phyloP scores from a whole-genome alignment of 805 yeast species.

The Candida succiphila region DNA sequence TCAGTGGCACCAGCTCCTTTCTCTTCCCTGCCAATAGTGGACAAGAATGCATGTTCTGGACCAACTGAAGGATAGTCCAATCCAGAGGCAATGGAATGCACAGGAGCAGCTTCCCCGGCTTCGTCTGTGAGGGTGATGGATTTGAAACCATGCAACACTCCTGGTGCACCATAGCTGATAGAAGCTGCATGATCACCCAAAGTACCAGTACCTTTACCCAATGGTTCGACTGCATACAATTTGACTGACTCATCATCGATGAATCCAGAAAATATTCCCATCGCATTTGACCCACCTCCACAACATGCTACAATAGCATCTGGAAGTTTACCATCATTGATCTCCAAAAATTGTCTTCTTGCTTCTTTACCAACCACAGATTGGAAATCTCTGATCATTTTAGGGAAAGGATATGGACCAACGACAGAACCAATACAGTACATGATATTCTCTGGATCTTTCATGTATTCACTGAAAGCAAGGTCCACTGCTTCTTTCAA shows the following conservation, averaged over 20 bases:
- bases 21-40: slow-evolving; percentile 4
- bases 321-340: slow-evolving; percentile 3
- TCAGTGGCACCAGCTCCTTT: slow-evolving; percentile 5
- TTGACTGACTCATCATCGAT: slow-evolving; percentile 7
- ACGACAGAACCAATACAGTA: slow-evolving; percentile 8
- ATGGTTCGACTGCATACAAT: slow-evolving; percentile 7
- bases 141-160: slow-evolving; percentile 6
- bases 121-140: slow-evolving; percentile 2
- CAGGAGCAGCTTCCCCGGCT: slow-evolving; percentile 4
- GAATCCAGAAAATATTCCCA: slow-evolving; percentile 6
- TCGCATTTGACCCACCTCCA: slow-evolving; percentile 9
- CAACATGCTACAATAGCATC: slow-evolving; percentile 8
- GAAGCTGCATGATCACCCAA: slow-evolving; percentile 7
- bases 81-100: slow-evolving; percentile 6
- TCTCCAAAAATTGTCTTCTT: slow-evolving; percentile 4
- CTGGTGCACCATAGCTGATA: slow-evolving; percentile 2
- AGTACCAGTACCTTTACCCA: slow-evolving; percentile 5
- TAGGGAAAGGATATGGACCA: slow-evolving; percentile 7
- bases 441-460: slow-evolving; percentile 5
- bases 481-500: slow-evolving; percentile 8
- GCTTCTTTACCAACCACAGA: slow-evolving; percentile 7
- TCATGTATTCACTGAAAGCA: slow-evolving; percentile 5
- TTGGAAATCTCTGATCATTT: slow-evolving; percentile 7
- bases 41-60: slow-evolving; percentile 5
- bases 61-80: slow-evolving; percentile 6